These are phyloP conservation scores for Uromyces viciae-fabae DNA, from an alignment of 1,284 basidiomycete species.

Conservation along the genomic window DNA sequence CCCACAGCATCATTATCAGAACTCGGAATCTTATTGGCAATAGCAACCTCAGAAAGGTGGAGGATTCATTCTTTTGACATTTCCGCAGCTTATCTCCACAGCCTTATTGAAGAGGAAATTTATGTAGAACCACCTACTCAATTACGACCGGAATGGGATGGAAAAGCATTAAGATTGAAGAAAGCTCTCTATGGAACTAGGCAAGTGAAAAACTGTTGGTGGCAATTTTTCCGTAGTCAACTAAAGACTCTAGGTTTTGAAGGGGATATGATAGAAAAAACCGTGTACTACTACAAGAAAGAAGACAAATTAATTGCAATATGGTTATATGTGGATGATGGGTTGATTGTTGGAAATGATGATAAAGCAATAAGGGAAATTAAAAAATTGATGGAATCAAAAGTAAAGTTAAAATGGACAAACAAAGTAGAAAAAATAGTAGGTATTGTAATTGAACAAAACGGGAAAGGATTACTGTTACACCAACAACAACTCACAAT, in stretches of 20 bases:
- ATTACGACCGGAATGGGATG: neutral
- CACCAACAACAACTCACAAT: too few relatives aligned
- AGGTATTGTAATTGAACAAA: neutral
- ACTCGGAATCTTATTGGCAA: neutral
- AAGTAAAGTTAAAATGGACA: conserved; percentile 6
- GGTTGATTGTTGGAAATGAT: conserved; percentile 1
- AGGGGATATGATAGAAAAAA: neutral
- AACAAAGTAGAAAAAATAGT: neutral
- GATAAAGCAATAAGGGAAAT: neutral
- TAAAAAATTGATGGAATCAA: neutral
- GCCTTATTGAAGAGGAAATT: conserved; percentile 34
- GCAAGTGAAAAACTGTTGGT: conserved; percentile 7
- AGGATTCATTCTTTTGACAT: conserved; percentile 18
- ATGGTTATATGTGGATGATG: conserved; percentile 32
- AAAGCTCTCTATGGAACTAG: conserved; percentile 19
- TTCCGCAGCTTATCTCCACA: conserved; percentile 20
- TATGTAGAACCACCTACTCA: conserved; percentile 2
- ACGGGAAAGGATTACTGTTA: too few relatives aligned
- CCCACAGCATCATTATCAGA: conserved; percentile 7
- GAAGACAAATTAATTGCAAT: neutral
- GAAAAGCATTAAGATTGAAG: neutral
- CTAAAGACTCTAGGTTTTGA: neutral
- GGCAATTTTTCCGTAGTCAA: neutral
- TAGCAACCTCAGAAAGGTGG: neutral
- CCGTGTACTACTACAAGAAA: neutral